These are phyloP conservation scores for Tuber microsphaerosporum DNA, from an alignment of 495 filamentous ascomycete genomes.

Conservation along the genomic window DNA sequence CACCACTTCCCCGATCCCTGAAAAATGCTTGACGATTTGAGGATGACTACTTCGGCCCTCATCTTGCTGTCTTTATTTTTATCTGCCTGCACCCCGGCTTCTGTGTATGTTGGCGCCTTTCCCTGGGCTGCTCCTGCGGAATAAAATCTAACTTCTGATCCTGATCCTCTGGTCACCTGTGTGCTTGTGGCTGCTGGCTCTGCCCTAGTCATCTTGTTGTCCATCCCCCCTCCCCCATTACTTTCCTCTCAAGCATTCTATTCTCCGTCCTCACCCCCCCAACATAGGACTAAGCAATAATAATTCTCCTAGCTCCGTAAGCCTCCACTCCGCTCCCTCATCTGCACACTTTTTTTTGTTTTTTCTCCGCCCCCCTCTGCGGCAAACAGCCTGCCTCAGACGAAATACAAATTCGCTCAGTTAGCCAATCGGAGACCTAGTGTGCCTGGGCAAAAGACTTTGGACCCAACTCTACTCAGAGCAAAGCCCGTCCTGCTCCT, in stretches of 20 bases:
- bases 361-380: slow-evolving; percentile 13
- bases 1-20: slow-evolving; percentile 23
- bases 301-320: slow-evolving; percentile 18
- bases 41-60: slow-evolving; percentile 27
- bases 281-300: slow-evolving; percentile 6
- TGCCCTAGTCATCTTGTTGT: too few species aligned
- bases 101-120: slow-evolving; percentile 24
- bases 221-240: slow-evolving; percentile 5
- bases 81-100: slow-evolving; percentile 17
- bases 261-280: slow-evolving; percentile 27
- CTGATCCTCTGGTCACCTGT: slow-evolving; percentile 27
- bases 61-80: slow-evolving; percentile 30
- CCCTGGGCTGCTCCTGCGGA: slow-evolving; percentile 33
- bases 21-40: slow-evolving; percentile 34
- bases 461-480: slow-evolving; percentile 28
- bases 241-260: slow-evolving; percentile 19
- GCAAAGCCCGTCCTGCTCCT: slow-evolving; percentile 21
- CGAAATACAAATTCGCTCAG: slow-evolving; percentile 36
- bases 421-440: slow-evolving; percentile 32
- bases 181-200: slow-evolving; percentile 27
- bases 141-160: slow-evolving; percentile 25
- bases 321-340: slow-evolving; percentile 18
- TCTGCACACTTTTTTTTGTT: slow-evolving; percentile 27
- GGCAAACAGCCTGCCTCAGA: slow-evolving; percentile 26
- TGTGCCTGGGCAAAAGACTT: slow-evolving; percentile 28